phyloP scores from a whole-genome alignment of 2,329 filamentous ascomycete species.

The Pezizomycotina sp. region DNA sequence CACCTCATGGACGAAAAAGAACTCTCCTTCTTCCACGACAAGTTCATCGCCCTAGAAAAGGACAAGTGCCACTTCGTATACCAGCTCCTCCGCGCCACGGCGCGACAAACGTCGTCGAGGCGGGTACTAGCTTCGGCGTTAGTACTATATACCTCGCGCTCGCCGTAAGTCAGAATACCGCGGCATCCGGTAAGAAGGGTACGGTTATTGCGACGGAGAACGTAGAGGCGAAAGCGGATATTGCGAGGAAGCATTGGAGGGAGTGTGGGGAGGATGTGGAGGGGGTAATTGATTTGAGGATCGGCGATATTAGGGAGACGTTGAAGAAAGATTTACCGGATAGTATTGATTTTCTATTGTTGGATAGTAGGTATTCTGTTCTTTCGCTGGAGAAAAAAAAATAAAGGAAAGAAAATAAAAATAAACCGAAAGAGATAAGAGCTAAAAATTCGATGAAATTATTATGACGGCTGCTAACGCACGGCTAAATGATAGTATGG shows the following conservation, averaged over 20 bases:
- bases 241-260: conserved; percentile 40
- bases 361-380: conserved; percentile 46
- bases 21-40: conserved; percentile 36
- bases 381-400: conserved; percentile 14
- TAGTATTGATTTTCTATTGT: conserved; percentile 40
- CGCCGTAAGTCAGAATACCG: conserved; percentile 37
- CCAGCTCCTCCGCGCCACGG: conserved; percentile 35
- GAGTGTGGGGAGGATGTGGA: conserved; percentile 36
- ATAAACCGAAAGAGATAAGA: conserved; percentile 17
- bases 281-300: conserved; percentile 39
- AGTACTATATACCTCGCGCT: conserved; percentile 47
- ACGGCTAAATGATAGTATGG: conserved; percentile 39
- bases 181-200: conserved; percentile 26
- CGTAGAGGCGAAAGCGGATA: conserved; percentile 38
- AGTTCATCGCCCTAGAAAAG: conserved; percentile 43
- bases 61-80: conserved; percentile 44
- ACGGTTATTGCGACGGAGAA: conserved; percentile 46
- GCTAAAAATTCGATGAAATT: conserved; percentile 19
- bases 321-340: conserved; percentile 35
- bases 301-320: conserved; percentile 42
- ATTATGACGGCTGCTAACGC: too few species aligned
- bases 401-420: not conserved
- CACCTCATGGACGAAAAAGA: too few species aligned
- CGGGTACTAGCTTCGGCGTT: conserved; percentile 45
- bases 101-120: conserved; percentile 41